Percentiles rank a stretch among this genome's conserved stretches.
phyloP scores from a whole-genome alignment of 1,139 yeast genomes.

The Candida neerlandica region DNA sequence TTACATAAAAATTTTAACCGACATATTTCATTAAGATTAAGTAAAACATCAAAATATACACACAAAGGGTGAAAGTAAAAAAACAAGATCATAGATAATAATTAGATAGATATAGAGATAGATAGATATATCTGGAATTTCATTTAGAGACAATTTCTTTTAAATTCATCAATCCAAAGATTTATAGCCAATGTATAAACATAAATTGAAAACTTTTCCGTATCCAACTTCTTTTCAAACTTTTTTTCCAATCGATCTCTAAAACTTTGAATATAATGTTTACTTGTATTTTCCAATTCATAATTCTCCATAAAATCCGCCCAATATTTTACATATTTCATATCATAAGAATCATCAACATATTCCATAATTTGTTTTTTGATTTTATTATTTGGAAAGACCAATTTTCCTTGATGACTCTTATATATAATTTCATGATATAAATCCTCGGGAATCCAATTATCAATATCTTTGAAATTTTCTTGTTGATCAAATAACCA shows the following conservation, averaged over 20 bases:
- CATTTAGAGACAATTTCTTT: constrained; percentile 5
- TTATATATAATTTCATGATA: background rate
- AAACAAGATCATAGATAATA: background rate
- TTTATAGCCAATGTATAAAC: constrained; percentile 7
- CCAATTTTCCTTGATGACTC: constrained; percentile 4
- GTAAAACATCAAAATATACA: background rate
- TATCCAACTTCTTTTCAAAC: constrained; percentile 5
- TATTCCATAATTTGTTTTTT: constrained; percentile 5
- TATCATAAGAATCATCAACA: constrained; percentile 6
- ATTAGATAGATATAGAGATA: no score
- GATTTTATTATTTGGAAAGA: background rate
- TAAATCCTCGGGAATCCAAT: constrained; percentile 5
- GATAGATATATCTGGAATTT: no score
- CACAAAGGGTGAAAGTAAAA: background rate
- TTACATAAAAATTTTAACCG: no score
- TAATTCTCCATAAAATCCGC: constrained; percentile 7
- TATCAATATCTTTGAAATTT: constrained; percentile 4
- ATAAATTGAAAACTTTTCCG: constrained; percentile 3
- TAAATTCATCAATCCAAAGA: constrained; percentile 8
- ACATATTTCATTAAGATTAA: background rate
- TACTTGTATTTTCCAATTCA: background rate
- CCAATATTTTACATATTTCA: constrained; percentile 6
- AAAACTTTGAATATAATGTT: constrained; percentile 2
- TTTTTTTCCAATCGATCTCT: constrained; percentile 3
- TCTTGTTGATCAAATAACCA: constrained; percentile 3